Evolutionary conservation across 441 rosid genomes (phyloP).

Genomic region (Arabidopsis hybrid): DNA sequence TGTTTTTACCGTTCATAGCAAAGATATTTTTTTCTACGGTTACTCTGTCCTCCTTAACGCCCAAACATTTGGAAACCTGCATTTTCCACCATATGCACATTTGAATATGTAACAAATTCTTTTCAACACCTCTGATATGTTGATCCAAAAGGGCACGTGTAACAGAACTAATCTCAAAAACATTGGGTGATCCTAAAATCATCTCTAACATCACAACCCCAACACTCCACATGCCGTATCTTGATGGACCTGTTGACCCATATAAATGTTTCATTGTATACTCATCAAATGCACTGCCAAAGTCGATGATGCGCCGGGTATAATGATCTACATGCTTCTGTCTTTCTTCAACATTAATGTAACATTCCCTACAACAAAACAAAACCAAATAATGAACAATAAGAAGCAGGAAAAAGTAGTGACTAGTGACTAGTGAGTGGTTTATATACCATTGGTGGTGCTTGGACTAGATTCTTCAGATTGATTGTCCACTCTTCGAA

Average conservation of each 20-base stretch:
- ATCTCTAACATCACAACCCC: conserved; percentile 95
- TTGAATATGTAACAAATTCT: conserved; percentile 19
- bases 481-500: conserved; percentile 62
- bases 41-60: too few species aligned
- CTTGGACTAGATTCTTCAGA: conserved; percentile 45
- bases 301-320: conserved; percentile 94
- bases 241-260: conserved; percentile 90
- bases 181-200: conserved; percentile 91
- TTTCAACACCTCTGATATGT: conserved; percentile 71
- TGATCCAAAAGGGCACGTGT: conserved; percentile 87
- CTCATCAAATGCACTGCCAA: conserved; percentile 94
- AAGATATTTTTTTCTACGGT: too few species aligned
- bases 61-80: conserved; percentile 86
- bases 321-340: conserved; percentile 41
- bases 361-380: conserved; percentile 36
- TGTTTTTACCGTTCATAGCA: background rate
- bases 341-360: conserved; percentile 43
- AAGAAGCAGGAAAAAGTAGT: background rate
- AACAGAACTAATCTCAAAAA: conserved; percentile 75
- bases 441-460: conserved; percentile 52
- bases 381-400: conserved; percentile 20
- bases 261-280: conserved; percentile 86
- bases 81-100: conserved; percentile 25
- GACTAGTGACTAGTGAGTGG: background rate
- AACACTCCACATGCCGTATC: conserved; percentile 98